Conservation (phyloP, 176 grass and related monocot species). For the Ananas comosus region DNA sequence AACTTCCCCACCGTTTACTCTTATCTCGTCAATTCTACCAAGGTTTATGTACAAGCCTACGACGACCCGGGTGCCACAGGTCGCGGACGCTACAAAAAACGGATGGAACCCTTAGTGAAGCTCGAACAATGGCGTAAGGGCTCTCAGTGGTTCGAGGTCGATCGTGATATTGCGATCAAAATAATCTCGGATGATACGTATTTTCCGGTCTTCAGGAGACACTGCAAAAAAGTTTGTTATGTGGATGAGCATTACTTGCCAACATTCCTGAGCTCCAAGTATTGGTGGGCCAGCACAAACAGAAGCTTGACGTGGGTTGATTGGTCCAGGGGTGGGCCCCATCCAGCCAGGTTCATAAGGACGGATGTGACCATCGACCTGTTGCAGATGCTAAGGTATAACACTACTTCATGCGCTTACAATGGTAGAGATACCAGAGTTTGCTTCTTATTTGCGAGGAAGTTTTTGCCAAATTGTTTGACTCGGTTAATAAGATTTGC, state of each 20-base stretch:
- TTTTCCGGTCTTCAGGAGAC: conserved; percentile 19
- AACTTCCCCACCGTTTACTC: conserved; percentile 28
- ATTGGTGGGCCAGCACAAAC: conserved; percentile 13
- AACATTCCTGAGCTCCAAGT: conserved; percentile 16
- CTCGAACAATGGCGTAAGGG: conserved; percentile 24
- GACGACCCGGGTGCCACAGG: conserved; percentile 1
- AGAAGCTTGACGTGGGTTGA: conserved; percentile 25
- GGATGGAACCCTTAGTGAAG: conserved; percentile 13
- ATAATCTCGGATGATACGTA: conserved; percentile 25
- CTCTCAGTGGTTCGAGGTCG: conserved; percentile 32
- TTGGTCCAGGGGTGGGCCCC: conserved; percentile 8
- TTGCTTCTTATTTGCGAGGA: conserved; percentile 35
- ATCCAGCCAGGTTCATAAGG: conserved; percentile 10
- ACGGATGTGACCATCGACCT: conserved; percentile 11
- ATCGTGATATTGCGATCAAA: conserved; percentile 21
- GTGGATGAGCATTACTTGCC: conserved; percentile 31
- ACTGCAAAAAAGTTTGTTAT: conserved; percentile 13
- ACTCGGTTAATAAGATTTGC: conserved; percentile 14
- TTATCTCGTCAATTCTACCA: conserved; percentile 19
- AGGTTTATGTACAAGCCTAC: conserved; percentile 19
- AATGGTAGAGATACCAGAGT: conserved; percentile 17
- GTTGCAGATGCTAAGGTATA: conserved; percentile 17
- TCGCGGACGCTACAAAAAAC: neutral
- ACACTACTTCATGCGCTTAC: conserved; percentile 20
- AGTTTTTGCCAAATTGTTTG: conserved; percentile 29